Conservation (phyloP, 257 asterid genomes). For the Thymus mandschuricus region DNA sequence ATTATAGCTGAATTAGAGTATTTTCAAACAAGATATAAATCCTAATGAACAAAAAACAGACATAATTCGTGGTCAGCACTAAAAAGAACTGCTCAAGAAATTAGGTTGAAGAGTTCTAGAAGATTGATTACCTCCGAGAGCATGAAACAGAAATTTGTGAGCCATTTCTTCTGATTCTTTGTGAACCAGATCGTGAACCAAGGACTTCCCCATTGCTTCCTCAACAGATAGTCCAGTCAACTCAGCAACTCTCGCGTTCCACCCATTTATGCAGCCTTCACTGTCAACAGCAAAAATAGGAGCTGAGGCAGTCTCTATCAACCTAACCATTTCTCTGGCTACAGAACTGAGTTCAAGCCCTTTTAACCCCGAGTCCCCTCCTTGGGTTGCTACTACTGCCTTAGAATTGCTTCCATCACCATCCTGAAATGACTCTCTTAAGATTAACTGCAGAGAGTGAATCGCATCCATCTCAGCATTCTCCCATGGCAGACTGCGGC, state of each 20-base stretch:
- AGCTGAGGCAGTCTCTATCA: slow-evolving; percentile 64
- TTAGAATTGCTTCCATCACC: slow-evolving; percentile 55
- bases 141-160: slow-evolving; percentile 58
- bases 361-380: slow-evolving; percentile 48
- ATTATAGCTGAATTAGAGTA: slow-evolving; percentile 2
- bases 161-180: slow-evolving; percentile 64
- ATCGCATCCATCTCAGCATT: slow-evolving; percentile 91
- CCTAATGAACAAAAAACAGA: slow-evolving; percentile 1
- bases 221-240: slow-evolving; percentile 62
- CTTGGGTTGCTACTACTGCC: slow-evolving; percentile 52
- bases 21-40: slow-evolving; percentile 18
- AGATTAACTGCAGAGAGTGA: slow-evolving; percentile 83
- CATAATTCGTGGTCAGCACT: neutral
- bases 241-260: slow-evolving; percentile 66
- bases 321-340: slow-evolving; percentile 60
- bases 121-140: slow-evolving; percentile 60
- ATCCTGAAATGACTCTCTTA: slow-evolving; percentile 70
- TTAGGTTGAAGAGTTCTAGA: neutral
- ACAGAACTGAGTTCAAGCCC: slow-evolving; percentile 57
- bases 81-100: neutral
- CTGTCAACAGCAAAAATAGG: slow-evolving; percentile 62
- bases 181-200: slow-evolving; percentile 68
- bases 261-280: slow-evolving; percentile 57
- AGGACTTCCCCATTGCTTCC: slow-evolving; percentile 74
- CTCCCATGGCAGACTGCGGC: slow-evolving; percentile 92